Evolutionary conservation across 2,329 filamentous ascomycete genomes (phyloP), one percentile per base, ranked within the genome.

Genomic region (Diatrype stigma): DNA sequence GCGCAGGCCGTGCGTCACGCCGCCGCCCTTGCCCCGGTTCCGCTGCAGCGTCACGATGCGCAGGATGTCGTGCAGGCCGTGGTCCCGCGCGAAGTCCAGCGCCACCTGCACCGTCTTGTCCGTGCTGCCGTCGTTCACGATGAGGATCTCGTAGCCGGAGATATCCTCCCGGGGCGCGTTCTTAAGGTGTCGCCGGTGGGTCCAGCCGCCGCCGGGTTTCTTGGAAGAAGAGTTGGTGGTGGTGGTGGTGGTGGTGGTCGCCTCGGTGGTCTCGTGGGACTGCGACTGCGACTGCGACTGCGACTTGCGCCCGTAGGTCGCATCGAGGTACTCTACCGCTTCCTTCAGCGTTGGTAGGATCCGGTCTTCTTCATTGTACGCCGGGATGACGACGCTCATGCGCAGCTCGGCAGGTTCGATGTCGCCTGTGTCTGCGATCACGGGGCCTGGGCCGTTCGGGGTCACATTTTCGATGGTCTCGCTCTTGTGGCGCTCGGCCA

Each of bases 1-100:
- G 35, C 94, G 81, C 78, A 99, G 87, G 8, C 94, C 94, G 70
- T 99, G 94, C 3, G 90, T 96, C 37, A 97, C 94, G 7, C 90
- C 90, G 21, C 94, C 94, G 48, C 94, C 94, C 71, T 99, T 99
- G 54, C 94, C 94, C 54, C 94, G 81, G 69, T 99, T 99, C 69
- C 83, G 75, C 55, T 85, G 82, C 48, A 99, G 74, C 6, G 79
- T 83, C 46, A 96, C 82, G 14, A 99, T 84, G 11, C 94, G 81
- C 52, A 99, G 80, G 42, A 89, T 80, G 51, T 93, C 90, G 57
- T 93, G 85, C 21, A 90, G 79, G 22, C 82, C 82, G 58, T 90
- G 82, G 48, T 85, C 80, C 46, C 78, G 79, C n/a, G 90, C 85
- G 69, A 96, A 97, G 2, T 83, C 75, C 42, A 97, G 79, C 3